A percentile compares a stretch with the other conserved stretches of the same genome.
phyloP scores from a whole-genome alignment of 2,329 filamentous ascomycete species.

The Pestalotiopsis fici region DNA sequence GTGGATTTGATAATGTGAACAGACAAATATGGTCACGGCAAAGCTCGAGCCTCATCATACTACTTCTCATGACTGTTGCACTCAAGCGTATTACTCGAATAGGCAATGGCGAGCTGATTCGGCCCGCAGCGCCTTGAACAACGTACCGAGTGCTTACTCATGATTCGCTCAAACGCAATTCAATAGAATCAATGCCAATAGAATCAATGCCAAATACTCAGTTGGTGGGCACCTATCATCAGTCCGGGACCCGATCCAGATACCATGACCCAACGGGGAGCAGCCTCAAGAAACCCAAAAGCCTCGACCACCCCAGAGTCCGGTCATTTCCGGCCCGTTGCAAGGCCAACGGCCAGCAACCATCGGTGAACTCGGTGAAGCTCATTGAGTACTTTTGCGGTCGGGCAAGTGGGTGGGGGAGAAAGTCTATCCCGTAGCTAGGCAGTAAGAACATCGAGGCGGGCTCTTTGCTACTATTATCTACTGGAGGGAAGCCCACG shows the following conservation, averaged over 20 bases:
- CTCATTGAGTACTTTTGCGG: neutral
- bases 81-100: neutral
- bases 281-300: neutral
- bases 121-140: neutral
- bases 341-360: neutral
- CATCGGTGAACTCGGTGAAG: neutral
- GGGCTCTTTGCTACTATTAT: neutral
- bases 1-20: too few species aligned
- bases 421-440: too few species aligned
- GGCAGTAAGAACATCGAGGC: neutral
- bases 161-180: neutral
- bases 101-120: neutral
- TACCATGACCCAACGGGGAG: neutral
- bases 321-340: neutral
- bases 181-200: neutral
- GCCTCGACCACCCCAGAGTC: neutral
- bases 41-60: neutral
- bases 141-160: neutral
- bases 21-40: too few species aligned
- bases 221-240: neutral
- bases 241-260: neutral
- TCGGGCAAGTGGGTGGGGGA: neutral
- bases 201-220: neutral
- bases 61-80: neutral
- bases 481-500: neutral